phyloP scores from a whole-genome alignment of 2,329 filamentous ascomycete genomes.

The Coniochaeta sp. region DNA sequence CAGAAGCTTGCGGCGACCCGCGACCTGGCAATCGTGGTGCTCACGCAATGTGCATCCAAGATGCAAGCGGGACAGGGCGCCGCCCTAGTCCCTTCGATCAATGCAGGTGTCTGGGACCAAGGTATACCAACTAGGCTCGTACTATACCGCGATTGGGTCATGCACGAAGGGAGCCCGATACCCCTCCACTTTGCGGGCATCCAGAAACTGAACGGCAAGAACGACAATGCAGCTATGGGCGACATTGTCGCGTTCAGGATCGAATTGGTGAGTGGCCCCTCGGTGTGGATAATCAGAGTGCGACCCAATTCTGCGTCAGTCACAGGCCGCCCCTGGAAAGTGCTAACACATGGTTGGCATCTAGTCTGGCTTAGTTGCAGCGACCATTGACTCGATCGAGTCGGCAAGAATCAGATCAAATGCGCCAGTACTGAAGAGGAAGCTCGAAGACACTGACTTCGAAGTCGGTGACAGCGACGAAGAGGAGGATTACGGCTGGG shows the following conservation, averaged over 20 bases:
- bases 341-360: conserved; percentile 9
- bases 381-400: conserved; percentile 31
- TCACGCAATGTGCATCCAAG: conserved; percentile 77
- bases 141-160: conserved; percentile 71
- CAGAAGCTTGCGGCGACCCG: conserved; percentile 68
- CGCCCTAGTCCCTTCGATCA: conserved; percentile 67
- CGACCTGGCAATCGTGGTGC: conserved; percentile 65
- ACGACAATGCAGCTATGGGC: conserved; percentile 29
- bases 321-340: too few relatives aligned
- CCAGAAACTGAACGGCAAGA: conserved; percentile 55
- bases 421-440: conserved; percentile 50
- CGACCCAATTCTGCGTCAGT: not conserved
- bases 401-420: not conserved
- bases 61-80: conserved; percentile 62
- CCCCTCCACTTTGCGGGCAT: conserved; percentile 55
- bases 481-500: conserved; percentile 70
- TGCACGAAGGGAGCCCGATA: conserved; percentile 35
- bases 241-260: conserved; percentile 43
- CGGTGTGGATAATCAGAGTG: conserved; percentile 9
- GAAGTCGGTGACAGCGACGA: conserved; percentile 56
- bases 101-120: conserved; percentile 72
- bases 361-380: conserved; percentile 36
- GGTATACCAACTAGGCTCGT: conserved; percentile 67
- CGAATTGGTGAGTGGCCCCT: conserved; percentile 31
- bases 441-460: conserved; percentile 53